These are phyloP conservation scores for Botrytis medusae DNA, from an alignment of 2,329 filamentous ascomycete genomes.

Conservation along the genomic window DNA sequence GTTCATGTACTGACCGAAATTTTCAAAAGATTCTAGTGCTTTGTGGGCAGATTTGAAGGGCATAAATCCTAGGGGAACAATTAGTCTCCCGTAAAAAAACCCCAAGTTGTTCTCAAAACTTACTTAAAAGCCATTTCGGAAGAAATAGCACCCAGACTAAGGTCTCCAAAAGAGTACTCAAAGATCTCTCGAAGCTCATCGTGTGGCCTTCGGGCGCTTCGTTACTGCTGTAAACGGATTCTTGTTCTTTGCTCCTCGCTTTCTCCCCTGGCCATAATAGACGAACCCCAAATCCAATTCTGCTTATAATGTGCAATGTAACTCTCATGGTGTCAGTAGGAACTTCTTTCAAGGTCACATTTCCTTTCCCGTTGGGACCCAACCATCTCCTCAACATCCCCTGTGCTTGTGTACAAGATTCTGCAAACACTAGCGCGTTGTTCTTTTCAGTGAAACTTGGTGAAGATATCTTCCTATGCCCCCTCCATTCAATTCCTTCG, in stretches of 20 bases:
- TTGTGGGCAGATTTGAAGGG: conserved; percentile 48
- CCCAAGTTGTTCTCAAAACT: conserved; percentile 26
- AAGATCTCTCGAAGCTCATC: conserved; percentile 56
- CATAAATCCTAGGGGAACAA: conserved; percentile 38
- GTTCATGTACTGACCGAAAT: conserved; percentile 64
- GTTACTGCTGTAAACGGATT: conserved; percentile 44
- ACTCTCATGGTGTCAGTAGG: conserved; percentile 66
- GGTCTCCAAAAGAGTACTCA: conserved; percentile 54
- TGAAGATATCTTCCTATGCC: conserved; percentile 70
- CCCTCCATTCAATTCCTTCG: conserved; percentile 68
- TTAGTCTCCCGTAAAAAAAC: conserved; percentile 12
- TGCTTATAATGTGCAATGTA: conserved; percentile 60
- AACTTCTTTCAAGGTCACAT: conserved; percentile 49
- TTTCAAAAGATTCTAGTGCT: conserved; percentile 48
- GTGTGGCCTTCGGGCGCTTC: conserved; percentile 45
- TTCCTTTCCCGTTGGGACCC: conserved; percentile 43
- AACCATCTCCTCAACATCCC: conserved; percentile 62
- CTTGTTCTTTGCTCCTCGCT: conserved; percentile 46
- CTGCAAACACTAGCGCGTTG: conserved; percentile 63
- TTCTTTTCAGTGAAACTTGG: conserved; percentile 77
- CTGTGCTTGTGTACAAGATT: conserved; percentile 62
- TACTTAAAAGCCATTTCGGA: conserved; percentile 51
- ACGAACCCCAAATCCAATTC: conserved; percentile 68
- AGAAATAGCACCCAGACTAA: conserved; percentile 53
- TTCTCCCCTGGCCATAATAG: conserved; percentile 64